These are phyloP conservation scores for Rachicladosporium sp. DNA, from an alignment of 2,329 filamentous ascomycete species.

Conservation along the genomic window DNA sequence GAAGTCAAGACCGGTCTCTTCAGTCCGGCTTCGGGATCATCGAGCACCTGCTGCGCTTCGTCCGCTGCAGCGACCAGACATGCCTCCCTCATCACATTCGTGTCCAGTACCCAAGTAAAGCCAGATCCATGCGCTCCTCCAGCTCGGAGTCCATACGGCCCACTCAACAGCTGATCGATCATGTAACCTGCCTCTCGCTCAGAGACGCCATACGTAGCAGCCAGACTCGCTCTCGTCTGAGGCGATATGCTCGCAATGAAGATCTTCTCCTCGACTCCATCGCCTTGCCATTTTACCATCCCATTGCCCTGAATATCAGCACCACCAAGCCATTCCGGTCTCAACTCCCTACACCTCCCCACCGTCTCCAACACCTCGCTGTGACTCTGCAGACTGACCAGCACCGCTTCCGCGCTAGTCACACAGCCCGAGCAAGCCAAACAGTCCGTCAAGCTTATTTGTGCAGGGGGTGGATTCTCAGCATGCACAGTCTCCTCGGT, in stretches of 20 bases:
- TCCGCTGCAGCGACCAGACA: conserved; percentile 54
- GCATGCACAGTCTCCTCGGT: conserved; percentile 65
- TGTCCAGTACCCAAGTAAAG: conserved; percentile 86
- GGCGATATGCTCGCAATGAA: conserved; percentile 91
- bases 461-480: conserved; percentile 54
- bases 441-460: conserved; percentile 94
- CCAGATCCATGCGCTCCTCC: conserved; percentile 62
- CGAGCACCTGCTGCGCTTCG: conserved; percentile 30
- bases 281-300: conserved; percentile 6
- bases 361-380: conserved; percentile 76
- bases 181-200: conserved; percentile 66
- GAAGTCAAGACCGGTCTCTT: conserved; percentile 65
- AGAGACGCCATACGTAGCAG: conserved; percentile 66
- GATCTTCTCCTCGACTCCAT: conserved; percentile 48
- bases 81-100: conserved; percentile 68
- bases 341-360: conserved; percentile 41
- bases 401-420: conserved; percentile 91
- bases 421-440: conserved; percentile 96
- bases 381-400: conserved; percentile 89
- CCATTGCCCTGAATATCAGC: conserved; percentile 1
- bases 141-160: conserved; percentile 53
- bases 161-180: conserved; percentile 68
- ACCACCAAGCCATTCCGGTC: conserved; percentile 4
- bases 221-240: conserved; percentile 78
- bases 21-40: conserved; percentile 27